Evolutionary conservation across 1,284 basidiomycete species (phyloP).

Genomic region (Ceratobasidium theobromae): DNA sequence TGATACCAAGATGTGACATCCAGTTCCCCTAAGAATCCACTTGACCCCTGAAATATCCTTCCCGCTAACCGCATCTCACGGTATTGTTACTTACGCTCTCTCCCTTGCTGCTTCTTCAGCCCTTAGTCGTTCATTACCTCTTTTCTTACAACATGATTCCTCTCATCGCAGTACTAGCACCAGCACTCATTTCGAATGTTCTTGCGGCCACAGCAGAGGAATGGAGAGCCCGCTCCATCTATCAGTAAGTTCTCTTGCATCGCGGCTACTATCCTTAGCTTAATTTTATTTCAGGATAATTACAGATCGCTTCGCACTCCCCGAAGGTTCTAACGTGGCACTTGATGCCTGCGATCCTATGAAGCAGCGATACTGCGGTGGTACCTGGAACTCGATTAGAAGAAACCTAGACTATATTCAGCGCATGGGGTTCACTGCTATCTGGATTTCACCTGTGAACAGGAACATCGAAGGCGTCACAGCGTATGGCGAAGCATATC

Average conservation of each 20-base stretch:
- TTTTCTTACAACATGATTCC: constrained; percentile 1
- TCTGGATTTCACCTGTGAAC: constrained; percentile 60
- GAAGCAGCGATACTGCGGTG: constrained; percentile 68
- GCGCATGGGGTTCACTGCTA: constrained; percentile 71
- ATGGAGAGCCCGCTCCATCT: constrained; percentile 35
- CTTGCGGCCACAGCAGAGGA: constrained; percentile 34
- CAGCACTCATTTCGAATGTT: not conserved
- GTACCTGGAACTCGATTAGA: constrained; percentile 73
- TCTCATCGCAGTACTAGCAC: constrained; percentile 1
- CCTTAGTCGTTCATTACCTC: not conserved
- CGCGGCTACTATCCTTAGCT: not conserved
- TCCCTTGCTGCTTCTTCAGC: not conserved
- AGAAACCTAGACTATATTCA: constrained; percentile 78
- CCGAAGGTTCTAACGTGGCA: constrained; percentile 50
- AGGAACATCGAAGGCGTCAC: constrained; percentile 71
- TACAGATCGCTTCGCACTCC: constrained; percentile 72
- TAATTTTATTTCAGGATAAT: constrained; percentile 55
- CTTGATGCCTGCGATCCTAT: constrained; percentile 57
- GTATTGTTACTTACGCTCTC: not conserved
- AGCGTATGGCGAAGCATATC: constrained; percentile 66
- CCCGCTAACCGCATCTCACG: not conserved
- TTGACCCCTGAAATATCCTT: not conserved
- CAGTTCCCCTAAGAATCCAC: not conserved
- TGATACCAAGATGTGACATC: no score
- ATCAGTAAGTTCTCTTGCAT: constrained; percentile 19